Evolutionary conservation across 2,329 filamentous ascomycete genomes (phyloP).

Genomic region (Aspergillus tanneri): DNA sequence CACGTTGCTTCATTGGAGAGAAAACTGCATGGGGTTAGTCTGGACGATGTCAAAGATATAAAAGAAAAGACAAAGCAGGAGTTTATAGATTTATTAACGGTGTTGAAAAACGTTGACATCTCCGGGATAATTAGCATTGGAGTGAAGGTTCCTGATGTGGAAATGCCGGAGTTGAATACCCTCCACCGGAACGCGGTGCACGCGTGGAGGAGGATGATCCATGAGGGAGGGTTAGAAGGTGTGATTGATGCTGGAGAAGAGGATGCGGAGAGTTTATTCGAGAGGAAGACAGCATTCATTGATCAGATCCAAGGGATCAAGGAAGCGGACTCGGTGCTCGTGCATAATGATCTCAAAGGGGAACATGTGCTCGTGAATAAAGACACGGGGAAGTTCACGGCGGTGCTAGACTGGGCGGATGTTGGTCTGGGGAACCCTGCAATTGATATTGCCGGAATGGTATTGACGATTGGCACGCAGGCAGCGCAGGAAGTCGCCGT

Average conservation of each 20-base stretch:
- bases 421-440: conserved; percentile 2
- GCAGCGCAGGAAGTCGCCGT: neutral
- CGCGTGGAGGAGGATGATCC: neutral
- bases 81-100: neutral
- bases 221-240: too few species aligned
- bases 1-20: conserved; percentile 1
- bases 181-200: neutral
- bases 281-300: conserved; percentile 1
- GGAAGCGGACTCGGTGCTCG: neutral
- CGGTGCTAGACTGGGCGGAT: conserved; percentile 4
- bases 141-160: neutral
- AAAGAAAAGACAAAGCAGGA: neutral
- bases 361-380: conserved; percentile 1
- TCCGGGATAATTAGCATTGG: neutral
- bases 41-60: neutral
- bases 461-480: neutral
- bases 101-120: neutral
- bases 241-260: neutral
- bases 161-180: neutral
- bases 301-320: neutral
- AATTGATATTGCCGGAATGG: conserved; percentile 1
- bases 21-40: neutral
- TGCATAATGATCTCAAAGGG: conserved; percentile 2
- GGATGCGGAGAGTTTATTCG: neutral
- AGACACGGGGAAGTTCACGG: neutral